phyloP scores from a whole-genome alignment of 1,284 basidiomycete species.

The Fistulina hepatica region DNA sequence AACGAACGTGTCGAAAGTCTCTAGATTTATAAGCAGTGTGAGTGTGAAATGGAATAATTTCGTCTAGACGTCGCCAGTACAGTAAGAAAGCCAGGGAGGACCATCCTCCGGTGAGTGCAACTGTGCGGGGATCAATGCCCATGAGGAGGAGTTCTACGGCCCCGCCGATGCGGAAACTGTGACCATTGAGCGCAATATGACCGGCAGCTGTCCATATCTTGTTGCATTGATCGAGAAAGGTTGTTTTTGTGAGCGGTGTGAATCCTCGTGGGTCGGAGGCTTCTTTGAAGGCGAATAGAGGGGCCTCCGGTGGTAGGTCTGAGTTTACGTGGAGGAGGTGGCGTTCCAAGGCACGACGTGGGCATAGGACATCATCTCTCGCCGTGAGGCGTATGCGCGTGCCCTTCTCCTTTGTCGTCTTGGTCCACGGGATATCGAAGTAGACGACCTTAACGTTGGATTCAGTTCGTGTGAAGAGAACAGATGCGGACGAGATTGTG shows the following conservation, averaged over 20 bases:
- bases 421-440: slow-evolving; percentile 7
- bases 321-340: slow-evolving; percentile 3
- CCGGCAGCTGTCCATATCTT: not conserved
- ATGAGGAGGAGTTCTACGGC: not conserved
- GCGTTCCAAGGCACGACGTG: not conserved
- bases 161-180: slow-evolving; percentile 3
- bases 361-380: slow-evolving; percentile 3
- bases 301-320: not conserved
- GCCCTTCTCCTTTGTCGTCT: slow-evolving; percentile 6
- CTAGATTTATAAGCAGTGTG: no score
- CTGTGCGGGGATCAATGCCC: not conserved
- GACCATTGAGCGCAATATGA: not conserved
- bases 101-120: not conserved
- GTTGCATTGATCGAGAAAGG: not conserved
- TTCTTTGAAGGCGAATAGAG: not conserved
- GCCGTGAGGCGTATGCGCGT: slow-evolving; percentile 1
- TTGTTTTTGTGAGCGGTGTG: not conserved
- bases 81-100: slow-evolving; percentile 2
- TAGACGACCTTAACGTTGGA: no score
- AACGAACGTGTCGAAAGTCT: no score
- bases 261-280: not conserved
- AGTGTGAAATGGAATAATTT: no score
- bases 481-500: no score
- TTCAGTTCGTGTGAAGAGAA: no score
- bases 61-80: slow-evolving; percentile 1